A percentile compares a stretch with the other conserved stretches of the same genome.
phyloP scores from a whole-genome alignment of 2,329 filamentous ascomycete genomes.

The Thelonectria discophora region DNA sequence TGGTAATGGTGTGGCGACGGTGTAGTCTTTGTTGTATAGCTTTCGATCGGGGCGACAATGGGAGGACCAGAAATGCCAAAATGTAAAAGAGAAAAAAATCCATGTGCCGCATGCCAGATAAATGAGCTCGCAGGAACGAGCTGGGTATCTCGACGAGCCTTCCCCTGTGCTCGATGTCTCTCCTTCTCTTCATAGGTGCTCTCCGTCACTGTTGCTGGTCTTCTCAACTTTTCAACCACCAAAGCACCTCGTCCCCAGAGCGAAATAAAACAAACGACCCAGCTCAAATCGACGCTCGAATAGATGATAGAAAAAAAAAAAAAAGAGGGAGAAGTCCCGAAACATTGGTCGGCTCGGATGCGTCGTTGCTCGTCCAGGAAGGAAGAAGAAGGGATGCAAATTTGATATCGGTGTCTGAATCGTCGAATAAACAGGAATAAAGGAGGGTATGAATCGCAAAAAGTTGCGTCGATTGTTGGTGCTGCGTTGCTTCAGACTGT shows the following conservation, averaged over 20 bases:
- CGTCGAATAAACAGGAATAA: constrained; percentile 37
- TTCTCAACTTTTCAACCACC: constrained; percentile 2
- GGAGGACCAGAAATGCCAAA: constrained; percentile 33
- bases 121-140: constrained; percentile 49
- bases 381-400: constrained; percentile 30
- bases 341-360: constrained; percentile 35
- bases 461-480: constrained; percentile 30
- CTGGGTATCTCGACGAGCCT: constrained; percentile 53
- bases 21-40: constrained; percentile 1
- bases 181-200: constrained; percentile 28
- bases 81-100: constrained; percentile 36
- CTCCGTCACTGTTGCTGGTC: neutral
- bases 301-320: constrained; percentile 26
- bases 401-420: constrained; percentile 32
- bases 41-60: constrained; percentile 5
- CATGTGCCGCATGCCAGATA: constrained; percentile 46
- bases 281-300: constrained; percentile 27
- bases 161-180: constrained; percentile 38
- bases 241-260: constrained; percentile 22
- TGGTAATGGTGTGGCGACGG: neutral
- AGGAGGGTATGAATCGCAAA: constrained; percentile 31
- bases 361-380: constrained; percentile 42
- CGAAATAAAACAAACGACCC: constrained; percentile 22
- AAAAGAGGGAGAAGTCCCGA: constrained; percentile 26
- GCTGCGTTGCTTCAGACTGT: constrained; percentile 17